Percentiles rank a stretch among this genome's conserved stretches.
Conservation (phyloP, 495 filamentous ascomycete genomes). For the Penicillium arizonense region DNA sequence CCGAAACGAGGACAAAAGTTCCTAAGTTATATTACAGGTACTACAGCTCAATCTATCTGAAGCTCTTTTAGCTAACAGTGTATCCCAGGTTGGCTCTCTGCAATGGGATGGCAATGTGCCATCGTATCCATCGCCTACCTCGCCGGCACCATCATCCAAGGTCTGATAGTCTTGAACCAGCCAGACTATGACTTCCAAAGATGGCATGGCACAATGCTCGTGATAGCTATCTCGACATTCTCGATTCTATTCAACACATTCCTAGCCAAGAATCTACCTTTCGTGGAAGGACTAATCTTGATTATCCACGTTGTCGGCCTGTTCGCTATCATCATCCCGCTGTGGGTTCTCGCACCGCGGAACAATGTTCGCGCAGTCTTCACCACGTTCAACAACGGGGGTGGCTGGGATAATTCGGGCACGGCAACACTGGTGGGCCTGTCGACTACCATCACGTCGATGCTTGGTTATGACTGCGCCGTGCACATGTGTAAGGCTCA, state of each 20-base stretch:
- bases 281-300: constrained; percentile 57
- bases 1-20: constrained; percentile 53
- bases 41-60: background rate
- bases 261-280: constrained; percentile 50
- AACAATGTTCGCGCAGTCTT: constrained; percentile 48
- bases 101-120: constrained; percentile 59
- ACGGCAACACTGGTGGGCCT: constrained; percentile 56
- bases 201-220: constrained; percentile 62
- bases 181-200: constrained; percentile 42
- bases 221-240: constrained; percentile 49
- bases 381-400: constrained; percentile 51
- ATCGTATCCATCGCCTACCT: constrained; percentile 54
- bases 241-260: constrained; percentile 57
- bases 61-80: background rate
- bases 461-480: constrained; percentile 56
- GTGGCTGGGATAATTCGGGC: constrained; percentile 54
- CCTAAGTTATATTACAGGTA: constrained; percentile 59
- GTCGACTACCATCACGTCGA: constrained; percentile 47
- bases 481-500: constrained; percentile 51
- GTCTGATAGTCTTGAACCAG: constrained; percentile 53
- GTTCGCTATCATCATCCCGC: constrained; percentile 58
- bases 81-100: constrained; percentile 54
- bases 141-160: constrained; percentile 58
- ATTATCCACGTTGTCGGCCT: constrained; percentile 61
- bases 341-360: constrained; percentile 53